These are phyloP conservation scores for Cutaneotrichosporon cavernicola DNA, from an alignment of 1,284 basidiomycete genomes.

Conservation along the genomic window DNA sequence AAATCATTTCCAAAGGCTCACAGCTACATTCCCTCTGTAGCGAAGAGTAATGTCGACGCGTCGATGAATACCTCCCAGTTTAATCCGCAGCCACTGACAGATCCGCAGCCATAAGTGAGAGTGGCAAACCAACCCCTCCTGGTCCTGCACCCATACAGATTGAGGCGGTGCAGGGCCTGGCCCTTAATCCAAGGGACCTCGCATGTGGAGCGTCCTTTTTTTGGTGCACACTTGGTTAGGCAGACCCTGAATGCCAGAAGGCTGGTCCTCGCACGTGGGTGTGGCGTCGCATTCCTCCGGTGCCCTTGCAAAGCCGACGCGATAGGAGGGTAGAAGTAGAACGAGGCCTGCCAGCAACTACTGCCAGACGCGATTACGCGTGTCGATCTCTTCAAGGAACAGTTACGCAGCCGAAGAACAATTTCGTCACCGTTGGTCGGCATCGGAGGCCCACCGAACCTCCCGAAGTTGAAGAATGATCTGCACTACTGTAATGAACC, in stretches of 20 bases:
- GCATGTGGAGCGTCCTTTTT: background rate
- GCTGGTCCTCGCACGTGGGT: background rate
- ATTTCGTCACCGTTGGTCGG: too few species aligned
- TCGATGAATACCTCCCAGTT: background rate
- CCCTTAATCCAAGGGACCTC: background rate
- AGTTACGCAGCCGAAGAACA: too few species aligned
- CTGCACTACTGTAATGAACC: too few species aligned
- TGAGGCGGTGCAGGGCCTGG: constrained; percentile 10
- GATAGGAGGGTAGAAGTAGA: too few species aligned
- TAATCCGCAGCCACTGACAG: background rate
- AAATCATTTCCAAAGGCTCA: background rate
- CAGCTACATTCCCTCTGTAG: background rate
- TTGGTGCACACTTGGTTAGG: background rate
- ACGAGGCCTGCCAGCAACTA: too few species aligned
- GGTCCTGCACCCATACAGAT: background rate
- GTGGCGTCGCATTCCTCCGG: background rate
- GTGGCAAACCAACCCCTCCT: background rate
- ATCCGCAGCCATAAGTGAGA: background rate
- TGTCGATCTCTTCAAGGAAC: background rate
- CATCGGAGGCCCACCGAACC: too few species aligned
- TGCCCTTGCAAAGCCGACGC: background rate
- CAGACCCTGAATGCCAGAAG: background rate
- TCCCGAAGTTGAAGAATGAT: too few species aligned
- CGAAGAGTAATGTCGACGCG: background rate
- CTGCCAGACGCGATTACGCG: too few species aligned